These are phyloP conservation scores for Ustilago esculenta DNA, from an alignment of 1,284 basidiomycete genomes.

Conservation along the genomic window DNA sequence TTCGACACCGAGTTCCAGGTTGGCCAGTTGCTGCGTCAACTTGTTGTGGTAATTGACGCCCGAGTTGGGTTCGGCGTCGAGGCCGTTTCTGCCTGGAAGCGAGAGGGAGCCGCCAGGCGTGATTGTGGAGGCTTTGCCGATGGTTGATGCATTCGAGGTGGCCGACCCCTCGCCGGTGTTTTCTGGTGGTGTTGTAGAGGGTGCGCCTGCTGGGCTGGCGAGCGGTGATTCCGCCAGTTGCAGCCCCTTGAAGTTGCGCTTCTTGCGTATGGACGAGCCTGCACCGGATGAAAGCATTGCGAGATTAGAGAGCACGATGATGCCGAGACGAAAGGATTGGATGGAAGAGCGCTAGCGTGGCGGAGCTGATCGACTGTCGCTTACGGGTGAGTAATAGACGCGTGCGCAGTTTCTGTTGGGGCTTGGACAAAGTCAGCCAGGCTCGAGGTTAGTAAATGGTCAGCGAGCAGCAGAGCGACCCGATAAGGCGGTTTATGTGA, in stretches of 20 bases:
- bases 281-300: slow-evolving; percentile 34
- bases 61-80: slow-evolving; percentile 41
- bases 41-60: slow-evolving; percentile 58
- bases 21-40: slow-evolving; percentile 65
- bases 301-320: neutral
- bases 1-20: slow-evolving; percentile 67
- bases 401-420: too few relatives aligned
- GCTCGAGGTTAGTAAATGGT: too few relatives aligned
- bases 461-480: too few relatives aligned
- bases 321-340: too few relatives aligned
- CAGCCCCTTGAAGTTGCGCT: slow-evolving; percentile 66
- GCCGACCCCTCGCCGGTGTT: slow-evolving; percentile 23
- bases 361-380: too few relatives aligned
- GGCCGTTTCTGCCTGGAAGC: slow-evolving; percentile 11
- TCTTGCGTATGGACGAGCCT: slow-evolving; percentile 58
- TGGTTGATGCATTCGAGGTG: slow-evolving; percentile 24
- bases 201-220: slow-evolving; percentile 18
- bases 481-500: too few relatives aligned
- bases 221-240: slow-evolving; percentile 57
- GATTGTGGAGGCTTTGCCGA: slow-evolving; percentile 23
- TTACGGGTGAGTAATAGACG: too few relatives aligned
- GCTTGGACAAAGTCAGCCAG: too few relatives aligned
- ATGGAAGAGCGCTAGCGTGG: too few relatives aligned
- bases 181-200: slow-evolving; percentile 23
- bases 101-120: slow-evolving; percentile 31